Evolutionary conservation across 352 stramenopile genomes (phyloP).

Genomic region (Elongisporangium undulatum): DNA sequence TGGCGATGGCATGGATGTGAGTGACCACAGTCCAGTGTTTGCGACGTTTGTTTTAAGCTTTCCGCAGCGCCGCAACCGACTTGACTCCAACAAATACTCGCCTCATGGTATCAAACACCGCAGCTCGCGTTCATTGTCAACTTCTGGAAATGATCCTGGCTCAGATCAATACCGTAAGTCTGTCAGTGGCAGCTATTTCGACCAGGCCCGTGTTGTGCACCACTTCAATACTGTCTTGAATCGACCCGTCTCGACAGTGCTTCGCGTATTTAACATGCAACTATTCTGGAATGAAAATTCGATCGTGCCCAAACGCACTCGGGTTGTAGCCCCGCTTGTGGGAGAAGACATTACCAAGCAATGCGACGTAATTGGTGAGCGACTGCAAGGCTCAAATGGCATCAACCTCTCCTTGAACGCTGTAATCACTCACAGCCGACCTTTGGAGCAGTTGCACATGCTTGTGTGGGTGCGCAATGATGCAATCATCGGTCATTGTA

Average conservation of each 20-base stretch:
- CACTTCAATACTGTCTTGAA: constrained; percentile 48
- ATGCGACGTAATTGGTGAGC: constrained; percentile 73
- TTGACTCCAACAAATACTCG: background rate
- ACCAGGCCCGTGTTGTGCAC: constrained; percentile 65
- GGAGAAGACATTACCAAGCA: constrained; percentile 69
- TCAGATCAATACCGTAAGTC: constrained; percentile 21
- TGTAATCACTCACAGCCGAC: constrained; percentile 63
- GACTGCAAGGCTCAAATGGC: constrained; percentile 41
- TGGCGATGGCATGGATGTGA: constrained; percentile 76
- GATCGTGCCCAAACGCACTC: constrained; percentile 77
- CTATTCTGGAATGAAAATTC: constrained; percentile 64
- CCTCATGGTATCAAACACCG: constrained; percentile 9
- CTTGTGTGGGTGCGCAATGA: constrained; percentile 83
- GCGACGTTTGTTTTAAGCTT: constrained; percentile 78
- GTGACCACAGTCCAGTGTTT: constrained; percentile 78
- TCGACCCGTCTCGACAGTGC: constrained; percentile 57
- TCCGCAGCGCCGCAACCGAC: constrained; percentile 16
- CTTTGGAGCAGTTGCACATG: constrained; percentile 79
- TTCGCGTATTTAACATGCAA: constrained; percentile 75
- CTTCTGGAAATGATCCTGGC: constrained; percentile 17
- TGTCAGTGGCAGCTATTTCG: constrained; percentile 64
- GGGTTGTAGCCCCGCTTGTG: constrained; percentile 67
- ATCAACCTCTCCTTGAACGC: constrained; percentile 68
- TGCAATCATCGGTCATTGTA: constrained; percentile 73
- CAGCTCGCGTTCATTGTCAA: constrained; percentile 53